Evolutionary conservation across 2,329 filamentous ascomycete genomes (phyloP).

Genomic region (Basipetospora chlamydospora): DNA sequence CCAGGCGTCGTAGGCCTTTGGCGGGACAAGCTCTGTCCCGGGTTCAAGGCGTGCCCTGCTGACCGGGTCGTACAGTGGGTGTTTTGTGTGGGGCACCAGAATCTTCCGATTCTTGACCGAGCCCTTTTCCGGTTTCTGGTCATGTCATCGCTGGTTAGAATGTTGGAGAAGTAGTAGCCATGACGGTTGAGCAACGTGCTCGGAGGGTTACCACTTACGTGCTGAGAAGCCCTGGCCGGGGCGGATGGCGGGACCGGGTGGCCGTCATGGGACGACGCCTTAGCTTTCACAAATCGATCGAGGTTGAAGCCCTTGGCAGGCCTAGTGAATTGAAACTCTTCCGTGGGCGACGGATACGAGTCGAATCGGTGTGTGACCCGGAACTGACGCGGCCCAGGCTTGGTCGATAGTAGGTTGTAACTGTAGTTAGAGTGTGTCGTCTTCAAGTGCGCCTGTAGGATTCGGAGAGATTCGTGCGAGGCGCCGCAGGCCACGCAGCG

Average conservation of each 20-base stretch:
- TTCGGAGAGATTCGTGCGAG: constrained; percentile 29
- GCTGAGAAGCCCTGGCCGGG: no score
- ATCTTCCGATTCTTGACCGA: constrained; percentile 14
- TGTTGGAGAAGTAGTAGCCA: no score
- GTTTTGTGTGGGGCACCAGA: constrained; percentile 32
- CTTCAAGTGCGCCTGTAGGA: constrained; percentile 34
- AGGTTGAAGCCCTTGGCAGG: not conserved
- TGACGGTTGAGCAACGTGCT: no score
- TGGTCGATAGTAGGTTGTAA: constrained; percentile 22
- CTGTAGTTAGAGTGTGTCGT: constrained; percentile 29
- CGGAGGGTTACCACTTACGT: no score
- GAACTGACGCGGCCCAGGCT: constrained; percentile 23
- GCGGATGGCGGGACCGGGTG: not conserved
- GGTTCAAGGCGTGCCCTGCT: constrained; percentile 37
- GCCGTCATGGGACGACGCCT: not conserved
- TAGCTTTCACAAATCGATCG: not conserved
- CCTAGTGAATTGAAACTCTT: constrained; percentile 8
- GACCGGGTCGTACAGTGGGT: constrained; percentile 41
- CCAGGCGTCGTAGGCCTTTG: constrained; percentile 35
- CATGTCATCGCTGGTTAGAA: no score
- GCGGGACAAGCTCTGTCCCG: constrained; percentile 27
- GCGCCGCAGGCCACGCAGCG: constrained; percentile 36
- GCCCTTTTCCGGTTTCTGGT: no score
- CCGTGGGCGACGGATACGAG: constrained; percentile 16
- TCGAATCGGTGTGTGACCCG: constrained; percentile 20